These are phyloP conservation scores for Coemansia sp. DNA, from an alignment of 371 early-diverging fungal species.

Conservation along the genomic window DNA sequence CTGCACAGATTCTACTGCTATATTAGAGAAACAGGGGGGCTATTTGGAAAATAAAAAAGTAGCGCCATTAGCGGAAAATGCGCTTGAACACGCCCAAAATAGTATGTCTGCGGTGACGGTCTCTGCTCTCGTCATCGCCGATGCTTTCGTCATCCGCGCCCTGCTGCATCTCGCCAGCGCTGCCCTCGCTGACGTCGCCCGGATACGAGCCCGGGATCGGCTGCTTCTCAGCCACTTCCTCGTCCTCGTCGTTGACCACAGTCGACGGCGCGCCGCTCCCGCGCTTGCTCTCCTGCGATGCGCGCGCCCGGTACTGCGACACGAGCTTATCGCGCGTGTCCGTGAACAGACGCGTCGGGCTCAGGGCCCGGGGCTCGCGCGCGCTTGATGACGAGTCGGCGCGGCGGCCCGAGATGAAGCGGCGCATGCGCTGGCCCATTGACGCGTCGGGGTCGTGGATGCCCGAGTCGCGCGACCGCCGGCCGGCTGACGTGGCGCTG, in stretches of 20 bases:
- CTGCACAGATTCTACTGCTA: slow-evolving; percentile 2
- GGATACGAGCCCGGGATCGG: slow-evolving; percentile 43
- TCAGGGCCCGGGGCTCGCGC: slow-evolving; percentile 7
- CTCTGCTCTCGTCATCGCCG: slow-evolving; percentile 24
- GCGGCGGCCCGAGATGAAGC: slow-evolving; percentile 41
- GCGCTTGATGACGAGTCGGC: slow-evolving; percentile 15
- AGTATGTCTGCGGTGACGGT: slow-evolving; percentile 43
- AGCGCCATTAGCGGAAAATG: slow-evolving; percentile 38
- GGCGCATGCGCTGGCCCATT: slow-evolving; percentile 44
- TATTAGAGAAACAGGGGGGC: too few species aligned
- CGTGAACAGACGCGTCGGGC: slow-evolving; percentile 24
- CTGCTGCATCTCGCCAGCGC: neutral
- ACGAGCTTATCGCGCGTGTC: slow-evolving; percentile 21
- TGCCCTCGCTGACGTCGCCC: slow-evolving; percentile 22
- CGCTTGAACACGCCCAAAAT: slow-evolving; percentile 48
- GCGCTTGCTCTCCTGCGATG: slow-evolving; percentile 36
- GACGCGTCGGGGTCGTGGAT: slow-evolving; percentile 25
- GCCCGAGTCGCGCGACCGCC: slow-evolving; percentile 41
- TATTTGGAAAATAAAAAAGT: neutral
- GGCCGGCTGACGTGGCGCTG: slow-evolving; percentile 37
- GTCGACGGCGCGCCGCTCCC: slow-evolving; percentile 27
- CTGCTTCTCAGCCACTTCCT: slow-evolving; percentile 10
- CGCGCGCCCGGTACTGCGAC: slow-evolving; percentile 36
- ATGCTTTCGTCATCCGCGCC: slow-evolving; percentile 12
- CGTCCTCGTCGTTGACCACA: slow-evolving; percentile 7